phyloP scores from a whole-genome alignment of 2,329 filamentous ascomycete genomes.

The Aspergillus texensis region DNA sequence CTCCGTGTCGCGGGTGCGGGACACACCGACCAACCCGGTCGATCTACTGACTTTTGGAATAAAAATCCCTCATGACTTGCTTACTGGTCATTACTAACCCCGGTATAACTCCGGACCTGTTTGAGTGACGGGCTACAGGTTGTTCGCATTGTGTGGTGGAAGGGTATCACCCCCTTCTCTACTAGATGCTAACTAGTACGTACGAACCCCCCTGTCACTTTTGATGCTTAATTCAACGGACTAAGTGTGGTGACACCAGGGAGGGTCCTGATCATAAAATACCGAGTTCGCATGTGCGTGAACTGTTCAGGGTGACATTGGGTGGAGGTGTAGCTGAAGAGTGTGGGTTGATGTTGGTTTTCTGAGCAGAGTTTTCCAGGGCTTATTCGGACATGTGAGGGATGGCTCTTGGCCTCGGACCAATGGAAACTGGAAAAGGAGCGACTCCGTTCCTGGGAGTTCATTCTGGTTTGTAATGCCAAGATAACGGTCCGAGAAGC shows the following conservation, averaged over 20 bases:
- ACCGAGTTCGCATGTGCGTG: not conserved
- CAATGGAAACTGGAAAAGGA: not conserved
- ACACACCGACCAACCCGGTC: not conserved
- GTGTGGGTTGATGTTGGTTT: not conserved
- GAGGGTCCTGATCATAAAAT: not conserved
- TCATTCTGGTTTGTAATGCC: slow-evolving; percentile 3
- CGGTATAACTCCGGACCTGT: not conserved
- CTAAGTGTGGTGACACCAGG: not conserved
- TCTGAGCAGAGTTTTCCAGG: not conserved
- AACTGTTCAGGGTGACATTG: not conserved
- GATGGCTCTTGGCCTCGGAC: not conserved
- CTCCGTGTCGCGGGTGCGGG: not conserved
- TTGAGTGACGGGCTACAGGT: not conserved
- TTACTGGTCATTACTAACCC: not conserved
- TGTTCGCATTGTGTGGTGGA: not conserved
- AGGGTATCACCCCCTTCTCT: not conserved
- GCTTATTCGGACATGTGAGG: not conserved
- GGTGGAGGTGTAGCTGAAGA: not conserved
- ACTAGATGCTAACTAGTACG: too few relatives aligned
- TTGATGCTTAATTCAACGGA: not conserved
- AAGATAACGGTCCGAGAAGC: slow-evolving; percentile 1
- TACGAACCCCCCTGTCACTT: not conserved
- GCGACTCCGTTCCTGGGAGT: too few relatives aligned
- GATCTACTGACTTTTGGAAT: not conserved
- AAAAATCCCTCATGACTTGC: not conserved